Evolutionary conservation across 148 eudicot species (phyloP), one percentile per base, ranked within the genome.

Genomic region (Pharnaceum exiguum): DNA sequence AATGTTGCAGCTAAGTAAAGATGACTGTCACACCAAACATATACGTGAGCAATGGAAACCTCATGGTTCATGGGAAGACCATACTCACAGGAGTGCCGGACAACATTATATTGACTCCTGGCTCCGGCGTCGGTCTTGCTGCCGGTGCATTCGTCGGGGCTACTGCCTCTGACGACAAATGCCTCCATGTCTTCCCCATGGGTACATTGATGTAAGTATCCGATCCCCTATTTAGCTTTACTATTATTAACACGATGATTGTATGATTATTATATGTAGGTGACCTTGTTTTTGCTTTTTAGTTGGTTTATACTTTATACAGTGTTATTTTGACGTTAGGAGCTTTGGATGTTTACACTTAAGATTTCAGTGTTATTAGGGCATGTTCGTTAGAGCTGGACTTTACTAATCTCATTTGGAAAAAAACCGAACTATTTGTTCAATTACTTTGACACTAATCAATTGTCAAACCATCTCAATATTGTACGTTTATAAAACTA

Each of bases 121-220:
- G 81, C 10, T 71, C 88, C 1, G 84, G 86, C 5, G 68, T 36
- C 24, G 94, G 90, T 35, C 77, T 81, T 32, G 61, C 74, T 8
- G 62, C 72, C 3, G 97, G 95, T 26, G 82, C 89, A 30, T 90
- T 90, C 35, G 67, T 90, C 13, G 97, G 97, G 25, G 96, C 96
- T 55, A 68, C 85, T 0, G 77, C 87, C 59, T 67, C 79, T 2
- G 17, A 73, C 39, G 71, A 75, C 78, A 82, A 82, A 73, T 76
- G 94, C 66, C 77, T 77, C 58, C 97, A 91, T 66, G 82, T 91
- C 46, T 87, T 91, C 62, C 94, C 97, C 21, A 71, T 87, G 21
- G 97, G 97, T 28, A 64, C 75, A 38, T 72, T 91, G 79, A 90
- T 80, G 97, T 91, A 85, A 69, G 94, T 66, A 61, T 59, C 47